These are phyloP conservation scores for Sodiomyces alkalinus DNA, from an alignment of 2,329 filamentous ascomycete genomes.

Conservation along the genomic window DNA sequence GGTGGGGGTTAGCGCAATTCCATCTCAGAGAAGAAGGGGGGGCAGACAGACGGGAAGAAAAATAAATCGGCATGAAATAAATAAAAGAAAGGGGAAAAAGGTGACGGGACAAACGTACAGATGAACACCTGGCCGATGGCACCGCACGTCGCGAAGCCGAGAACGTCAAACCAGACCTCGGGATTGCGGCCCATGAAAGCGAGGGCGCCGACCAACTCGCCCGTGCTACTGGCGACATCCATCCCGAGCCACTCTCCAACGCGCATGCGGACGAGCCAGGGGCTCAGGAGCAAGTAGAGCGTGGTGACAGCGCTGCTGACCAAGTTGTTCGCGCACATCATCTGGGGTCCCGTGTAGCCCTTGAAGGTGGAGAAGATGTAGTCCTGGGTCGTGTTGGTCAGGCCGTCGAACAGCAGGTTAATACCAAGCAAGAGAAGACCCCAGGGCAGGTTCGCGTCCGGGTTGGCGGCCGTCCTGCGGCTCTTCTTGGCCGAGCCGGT, in stretches of 20 bases:
- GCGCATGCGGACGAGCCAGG: constrained; percentile 58
- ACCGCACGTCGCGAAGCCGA: constrained; percentile 80
- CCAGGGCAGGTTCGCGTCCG: constrained; percentile 51
- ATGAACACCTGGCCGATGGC: constrained; percentile 95
- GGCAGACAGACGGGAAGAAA: constrained; percentile 1
- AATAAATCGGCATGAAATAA: too few relatives aligned
- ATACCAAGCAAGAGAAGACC: constrained; percentile 72
- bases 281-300: constrained; percentile 61
- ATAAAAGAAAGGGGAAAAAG: background rate
- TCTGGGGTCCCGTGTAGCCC: constrained; percentile 81
- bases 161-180: constrained; percentile 68
- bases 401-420: constrained; percentile 87
- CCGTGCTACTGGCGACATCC: constrained; percentile 47
- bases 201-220: constrained; percentile 67
- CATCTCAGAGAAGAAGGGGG: background rate
- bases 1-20: background rate
- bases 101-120: too few relatives aligned
- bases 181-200: constrained; percentile 71
- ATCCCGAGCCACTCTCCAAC: constrained; percentile 52
- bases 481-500: constrained; percentile 41
- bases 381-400: constrained; percentile 95
- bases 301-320: constrained; percentile 68
- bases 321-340: constrained; percentile 98
- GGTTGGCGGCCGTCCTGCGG: constrained; percentile 20
- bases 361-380: constrained; percentile 73